These are phyloP conservation scores for Pestalotiopsis sp. DNA, from an alignment of 2,329 filamentous ascomycete genomes.

Conservation along the genomic window DNA sequence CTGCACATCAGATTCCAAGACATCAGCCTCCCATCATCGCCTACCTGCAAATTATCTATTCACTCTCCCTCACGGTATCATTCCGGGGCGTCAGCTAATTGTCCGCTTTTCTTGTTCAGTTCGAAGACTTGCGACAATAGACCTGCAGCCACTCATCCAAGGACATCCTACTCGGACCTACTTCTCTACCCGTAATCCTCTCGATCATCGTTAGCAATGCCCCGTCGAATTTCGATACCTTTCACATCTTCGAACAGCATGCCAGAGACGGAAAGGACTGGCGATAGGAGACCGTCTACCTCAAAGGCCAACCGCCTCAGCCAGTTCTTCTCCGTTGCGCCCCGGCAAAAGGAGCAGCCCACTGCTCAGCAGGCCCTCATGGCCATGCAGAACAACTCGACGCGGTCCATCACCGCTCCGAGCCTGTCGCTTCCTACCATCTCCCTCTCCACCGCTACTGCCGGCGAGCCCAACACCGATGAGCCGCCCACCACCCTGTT, in stretches of 20 bases:
- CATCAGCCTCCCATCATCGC: background rate
- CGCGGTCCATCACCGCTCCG: slow-evolving; percentile 69
- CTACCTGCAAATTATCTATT: background rate
- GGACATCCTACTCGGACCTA: background rate
- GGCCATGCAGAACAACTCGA: slow-evolving; percentile 61
- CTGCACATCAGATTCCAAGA: background rate
- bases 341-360: slow-evolving; percentile 71
- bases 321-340: slow-evolving; percentile 80
- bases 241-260: slow-evolving; percentile 54
- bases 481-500: slow-evolving; percentile 80
- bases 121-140: background rate
- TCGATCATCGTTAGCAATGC: slow-evolving; percentile 50
- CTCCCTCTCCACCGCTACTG: slow-evolving; percentile 83
- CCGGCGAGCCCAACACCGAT: slow-evolving; percentile 73
- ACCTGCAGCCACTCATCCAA: background rate
- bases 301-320: slow-evolving; percentile 77
- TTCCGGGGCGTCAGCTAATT: background rate
- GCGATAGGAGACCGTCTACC: slow-evolving; percentile 60
- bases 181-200: background rate
- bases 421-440: slow-evolving; percentile 85
- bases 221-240: slow-evolving; percentile 60
- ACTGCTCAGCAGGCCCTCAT: slow-evolving; percentile 70
- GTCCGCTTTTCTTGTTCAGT: background rate
- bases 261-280: slow-evolving; percentile 50
- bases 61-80: background rate